A percentile compares a stretch with the other conserved stretches of the same genome.
Conservation (phyloP, 2,329 filamentous ascomycete genomes). For the Cladorrhinum sp. region DNA sequence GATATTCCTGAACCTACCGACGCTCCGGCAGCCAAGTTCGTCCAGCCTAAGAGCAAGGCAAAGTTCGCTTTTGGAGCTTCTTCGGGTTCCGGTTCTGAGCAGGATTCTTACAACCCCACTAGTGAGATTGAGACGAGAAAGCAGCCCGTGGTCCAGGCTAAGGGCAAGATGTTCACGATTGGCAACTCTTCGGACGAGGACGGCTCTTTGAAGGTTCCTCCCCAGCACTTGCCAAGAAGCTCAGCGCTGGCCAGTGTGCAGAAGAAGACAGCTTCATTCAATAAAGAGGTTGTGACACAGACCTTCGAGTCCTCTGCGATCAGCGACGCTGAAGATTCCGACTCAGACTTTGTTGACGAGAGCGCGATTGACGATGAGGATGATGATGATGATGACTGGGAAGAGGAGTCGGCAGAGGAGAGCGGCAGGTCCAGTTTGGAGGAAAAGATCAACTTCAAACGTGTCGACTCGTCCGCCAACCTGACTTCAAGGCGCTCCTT, state of each 20-base stretch:
- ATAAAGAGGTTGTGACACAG: slow-evolving; percentile 67
- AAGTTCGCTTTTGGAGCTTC: slow-evolving; percentile 74
- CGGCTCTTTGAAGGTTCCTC: slow-evolving; percentile 63
- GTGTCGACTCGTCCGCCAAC: slow-evolving; percentile 84
- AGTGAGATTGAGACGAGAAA: slow-evolving; percentile 48
- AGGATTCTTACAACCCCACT: slow-evolving; percentile 66
- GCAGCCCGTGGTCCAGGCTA: slow-evolving; percentile 33
- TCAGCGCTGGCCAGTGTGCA: slow-evolving; percentile 41
- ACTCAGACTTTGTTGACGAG: slow-evolving; percentile 69
- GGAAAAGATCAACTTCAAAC: slow-evolving; percentile 77
- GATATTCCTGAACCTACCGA: slow-evolving; percentile 61
- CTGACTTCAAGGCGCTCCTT: slow-evolving; percentile 83
- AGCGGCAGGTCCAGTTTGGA: slow-evolving; percentile 81
- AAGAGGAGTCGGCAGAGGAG: slow-evolving; percentile 71
- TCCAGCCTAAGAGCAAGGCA: slow-evolving; percentile 63
- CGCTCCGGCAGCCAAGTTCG: slow-evolving; percentile 60
- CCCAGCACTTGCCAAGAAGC: slow-evolving; percentile 45
- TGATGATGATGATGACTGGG: slow-evolving; percentile 60
- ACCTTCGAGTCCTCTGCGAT: slow-evolving; percentile 57
- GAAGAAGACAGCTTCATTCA: slow-evolving; percentile 82
- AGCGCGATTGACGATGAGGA: slow-evolving; percentile 73
- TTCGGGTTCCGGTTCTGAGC: slow-evolving; percentile 66
- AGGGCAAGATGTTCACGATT: slow-evolving; percentile 48
- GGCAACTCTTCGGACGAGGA: slow-evolving; percentile 70
- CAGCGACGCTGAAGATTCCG: slow-evolving; percentile 50